phyloP scores from a whole-genome alignment of 352 stramenopile genomes.

The Phytophthora megakarya region DNA sequence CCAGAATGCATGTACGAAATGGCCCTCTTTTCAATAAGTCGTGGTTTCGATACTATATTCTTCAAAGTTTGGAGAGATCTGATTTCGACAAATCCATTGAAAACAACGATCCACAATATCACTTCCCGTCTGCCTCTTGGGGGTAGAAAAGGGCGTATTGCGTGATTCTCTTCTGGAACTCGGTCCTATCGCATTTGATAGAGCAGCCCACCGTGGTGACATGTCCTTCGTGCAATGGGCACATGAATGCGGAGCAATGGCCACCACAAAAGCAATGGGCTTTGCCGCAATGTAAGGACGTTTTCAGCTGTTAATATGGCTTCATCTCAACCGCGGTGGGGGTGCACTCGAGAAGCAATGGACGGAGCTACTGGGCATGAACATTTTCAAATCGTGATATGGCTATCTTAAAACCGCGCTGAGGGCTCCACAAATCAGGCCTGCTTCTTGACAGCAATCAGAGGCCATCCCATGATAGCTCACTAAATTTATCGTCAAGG shows the following conservation, averaged over 20 bases:
- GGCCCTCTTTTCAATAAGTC: neutral
- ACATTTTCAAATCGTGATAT: neutral
- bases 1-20: neutral
- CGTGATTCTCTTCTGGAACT: no score
- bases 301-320: neutral
- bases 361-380: neutral
- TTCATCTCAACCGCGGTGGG: neutral
- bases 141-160: no score
- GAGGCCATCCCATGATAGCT: neutral
- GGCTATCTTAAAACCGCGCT: neutral
- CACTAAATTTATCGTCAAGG: neutral
- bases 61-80: neutral
- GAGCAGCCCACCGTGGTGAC: neutral
- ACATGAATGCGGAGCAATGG: neutral
- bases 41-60: neutral
- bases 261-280: neutral
- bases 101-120: neutral
- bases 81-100: neutral
- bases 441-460: neutral
- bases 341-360: slow-evolving; percentile 3
- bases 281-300: neutral
- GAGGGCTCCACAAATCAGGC: slow-evolving; percentile 2
- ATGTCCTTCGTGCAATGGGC: neutral
- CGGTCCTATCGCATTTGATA: neutral
- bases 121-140: no score